phyloP scores from a whole-genome alignment of 75 land plant genomes.

The Isoetes taiwanensis region DNA sequence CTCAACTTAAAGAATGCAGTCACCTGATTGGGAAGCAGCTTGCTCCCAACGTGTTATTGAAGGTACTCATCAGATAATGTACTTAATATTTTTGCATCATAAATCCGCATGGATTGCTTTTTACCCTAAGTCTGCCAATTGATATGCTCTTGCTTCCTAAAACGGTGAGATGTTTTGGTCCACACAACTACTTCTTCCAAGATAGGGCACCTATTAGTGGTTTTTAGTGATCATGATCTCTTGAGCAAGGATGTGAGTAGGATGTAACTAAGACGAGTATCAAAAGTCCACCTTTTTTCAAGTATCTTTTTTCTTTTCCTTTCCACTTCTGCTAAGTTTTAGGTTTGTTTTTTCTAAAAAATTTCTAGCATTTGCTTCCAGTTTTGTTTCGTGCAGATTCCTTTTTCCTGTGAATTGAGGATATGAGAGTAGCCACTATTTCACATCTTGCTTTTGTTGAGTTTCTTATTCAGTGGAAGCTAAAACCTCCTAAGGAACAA shows the following conservation, averaged over 20 bases:
- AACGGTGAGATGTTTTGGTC: not conserved
- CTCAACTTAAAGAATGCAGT: constrained; percentile 16
- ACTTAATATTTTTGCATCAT: not conserved
- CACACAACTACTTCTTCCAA: too few species aligned
- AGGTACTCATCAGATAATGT: constrained; percentile 19
- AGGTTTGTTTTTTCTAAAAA: too few species aligned
- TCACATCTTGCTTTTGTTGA: too few species aligned
- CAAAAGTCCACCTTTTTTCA: not conserved
- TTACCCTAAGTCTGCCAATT: not conserved
- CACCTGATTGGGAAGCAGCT: constrained; percentile 12
- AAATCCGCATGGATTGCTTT: not conserved
- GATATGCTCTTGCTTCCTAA: not conserved
- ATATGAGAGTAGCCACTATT: not conserved
- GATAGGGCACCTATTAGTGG: too few species aligned
- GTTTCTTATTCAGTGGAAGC: too few species aligned
- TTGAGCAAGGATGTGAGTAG: too few species aligned
- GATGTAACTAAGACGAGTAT: too few species aligned
- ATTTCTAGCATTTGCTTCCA: too few species aligned
- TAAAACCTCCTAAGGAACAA: not conserved
- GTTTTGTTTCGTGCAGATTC: not conserved
- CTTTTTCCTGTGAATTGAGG: not conserved
- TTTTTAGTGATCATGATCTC: too few species aligned
- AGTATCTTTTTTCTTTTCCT: not conserved
- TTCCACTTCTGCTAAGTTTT: too few species aligned
- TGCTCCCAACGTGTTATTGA: constrained; percentile 20